Conservation (phyloP, 139 green algal species). For the Auxenochlorella pyrenoidosa region DNA sequence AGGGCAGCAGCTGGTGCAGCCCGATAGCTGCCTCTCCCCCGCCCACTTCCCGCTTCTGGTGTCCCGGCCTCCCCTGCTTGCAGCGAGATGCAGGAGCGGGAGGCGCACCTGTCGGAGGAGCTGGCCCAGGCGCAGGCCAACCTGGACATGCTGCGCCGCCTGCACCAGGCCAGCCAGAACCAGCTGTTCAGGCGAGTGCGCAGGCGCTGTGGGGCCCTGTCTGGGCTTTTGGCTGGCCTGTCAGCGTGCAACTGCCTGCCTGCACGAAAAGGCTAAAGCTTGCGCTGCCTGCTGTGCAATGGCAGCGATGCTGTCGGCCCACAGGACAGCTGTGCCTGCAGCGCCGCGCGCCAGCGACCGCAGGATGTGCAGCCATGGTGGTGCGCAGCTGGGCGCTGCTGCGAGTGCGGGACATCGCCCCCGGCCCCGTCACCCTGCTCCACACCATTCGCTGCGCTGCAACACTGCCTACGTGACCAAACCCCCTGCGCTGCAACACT, state of each 20-base stretch:
- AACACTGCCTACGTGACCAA: too few species aligned
- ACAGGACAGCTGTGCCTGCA: neutral
- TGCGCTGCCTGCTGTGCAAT: neutral
- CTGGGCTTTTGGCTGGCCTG: too few species aligned
- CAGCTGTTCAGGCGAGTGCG: conserved; percentile 48
- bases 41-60: neutral
- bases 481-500: too few species aligned
- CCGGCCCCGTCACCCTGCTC: too few species aligned
- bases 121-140: conserved; percentile 68
- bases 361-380: neutral
- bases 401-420: too few species aligned
- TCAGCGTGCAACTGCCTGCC: too few species aligned
- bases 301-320: neutral
- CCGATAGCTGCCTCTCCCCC: neutral
- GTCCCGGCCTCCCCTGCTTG: neutral
- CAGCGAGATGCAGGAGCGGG: conserved; percentile 54
- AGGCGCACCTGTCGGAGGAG: conserved; percentile 70
- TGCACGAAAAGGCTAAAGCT: too few species aligned
- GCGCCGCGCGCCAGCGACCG: too few species aligned
- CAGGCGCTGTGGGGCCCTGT: too few species aligned
- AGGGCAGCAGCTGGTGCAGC: neutral
- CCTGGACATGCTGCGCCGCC: conserved; percentile 74
- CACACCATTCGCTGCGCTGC: too few species aligned
- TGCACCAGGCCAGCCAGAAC: conserved; percentile 75
- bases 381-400: too few species aligned